Percentiles rank a stretch among this genome's conserved stretches.
These are phyloP conservation scores for Abelmoschus esculentus DNA, from an alignment of 345 rosid species.

Conservation along the genomic window DNA sequence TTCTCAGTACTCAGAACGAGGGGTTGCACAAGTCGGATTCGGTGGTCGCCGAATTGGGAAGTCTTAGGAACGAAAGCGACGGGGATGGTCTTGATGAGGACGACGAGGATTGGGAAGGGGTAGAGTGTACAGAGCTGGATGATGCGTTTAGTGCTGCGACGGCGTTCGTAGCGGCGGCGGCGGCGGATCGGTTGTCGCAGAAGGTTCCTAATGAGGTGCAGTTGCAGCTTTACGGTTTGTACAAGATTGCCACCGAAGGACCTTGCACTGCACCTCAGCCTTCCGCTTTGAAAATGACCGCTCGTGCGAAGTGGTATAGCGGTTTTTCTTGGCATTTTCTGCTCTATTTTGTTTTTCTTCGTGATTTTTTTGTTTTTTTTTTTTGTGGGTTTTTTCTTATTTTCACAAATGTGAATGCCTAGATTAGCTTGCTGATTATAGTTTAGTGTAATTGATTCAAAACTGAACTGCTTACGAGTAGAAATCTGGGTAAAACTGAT, in stretches of 20 bases:
- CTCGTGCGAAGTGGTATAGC: slow-evolving; percentile 87
- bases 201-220: slow-evolving; percentile 56
- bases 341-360: background rate
- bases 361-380: background rate
- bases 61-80: slow-evolving; percentile 54
- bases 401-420: background rate
- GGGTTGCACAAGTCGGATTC: slow-evolving; percentile 42
- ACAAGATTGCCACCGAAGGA: slow-evolving; percentile 87
- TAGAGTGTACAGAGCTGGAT: slow-evolving; percentile 85
- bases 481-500: no score
- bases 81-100: slow-evolving; percentile 12
- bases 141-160: slow-evolving; percentile 84
- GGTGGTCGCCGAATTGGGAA: slow-evolving; percentile 63
- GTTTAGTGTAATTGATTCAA: background rate
- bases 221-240: slow-evolving; percentile 73
- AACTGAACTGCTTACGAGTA: no score
- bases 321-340: slow-evolving; percentile 2
- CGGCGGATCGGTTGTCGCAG: slow-evolving; percentile 49
- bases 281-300: slow-evolving; percentile 79
- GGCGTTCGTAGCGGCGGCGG: slow-evolving; percentile 1
- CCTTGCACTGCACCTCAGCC: slow-evolving; percentile 82
- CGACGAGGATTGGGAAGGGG: slow-evolving; percentile 91
- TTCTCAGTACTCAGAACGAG: slow-evolving; percentile 12
- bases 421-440: background rate
- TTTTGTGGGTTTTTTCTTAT: background rate